Base-by-base conservation (phyloP, 495 filamentous ascomycete genomes). In the Aspergillus heteromorphus region DNA sequence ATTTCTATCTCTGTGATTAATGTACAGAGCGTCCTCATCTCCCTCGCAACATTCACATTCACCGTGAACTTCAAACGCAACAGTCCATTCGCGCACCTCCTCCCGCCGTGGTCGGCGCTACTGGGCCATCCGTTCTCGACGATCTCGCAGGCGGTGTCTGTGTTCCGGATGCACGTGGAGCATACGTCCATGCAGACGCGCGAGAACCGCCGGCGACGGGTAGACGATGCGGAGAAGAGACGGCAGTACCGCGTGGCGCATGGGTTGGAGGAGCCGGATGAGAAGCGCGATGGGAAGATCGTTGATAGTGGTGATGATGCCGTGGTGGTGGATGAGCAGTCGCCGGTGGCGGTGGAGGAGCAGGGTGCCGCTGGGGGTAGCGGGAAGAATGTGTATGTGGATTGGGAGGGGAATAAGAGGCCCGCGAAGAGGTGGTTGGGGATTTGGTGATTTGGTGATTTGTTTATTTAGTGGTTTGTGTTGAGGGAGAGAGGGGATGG, bases 221-320 rank as follows among this genome's bases (percentile, higher is more conserved):
- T 86, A 53, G 88, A 93, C 36, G 91, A 97, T 73, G 85, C 88
- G 31, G 73, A 81, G 66, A 93, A 95, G 81, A 76, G 91, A 56
- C 73, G 74, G 40, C 79, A 85, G 68, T 97, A 87, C 68, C 83
- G 88, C 45, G 81, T 86, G 73, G 89, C 88, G 49, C 89, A 96
- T 79, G 91, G 89, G 8, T 23, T 92, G 62, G 84, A 86, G 58
- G 78, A 83, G 58, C 53, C 58, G 45, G 42, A 55, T 17, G 51
- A 59, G 49, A 68, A 65, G 36, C 63, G 65, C 21, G 54, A 63
- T 27, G 23, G 23, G 23, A 27, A 27, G 23, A 7, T n/a, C 23
- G 23, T 3, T 7, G 23, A 27, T 7, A 7, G 23, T 4, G 23
- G 23, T 3, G 23, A 7, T 27, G 23, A n/a, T n/a, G n/a, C n/a